Conservation (phyloP, 345 rosid species). For the Populus alba region DNA sequence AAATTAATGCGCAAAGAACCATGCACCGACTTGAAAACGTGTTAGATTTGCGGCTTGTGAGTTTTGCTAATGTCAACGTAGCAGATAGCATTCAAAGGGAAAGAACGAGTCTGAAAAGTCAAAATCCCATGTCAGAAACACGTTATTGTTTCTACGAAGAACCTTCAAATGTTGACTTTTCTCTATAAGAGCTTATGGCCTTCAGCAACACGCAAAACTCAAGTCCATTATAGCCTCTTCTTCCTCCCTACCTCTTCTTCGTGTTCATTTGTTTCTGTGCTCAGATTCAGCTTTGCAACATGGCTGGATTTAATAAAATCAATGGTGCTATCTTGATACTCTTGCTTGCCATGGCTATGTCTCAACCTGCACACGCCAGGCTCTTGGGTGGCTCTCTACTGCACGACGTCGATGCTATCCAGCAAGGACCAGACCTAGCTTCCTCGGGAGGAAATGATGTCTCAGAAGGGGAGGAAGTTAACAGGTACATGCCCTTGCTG, state of each 20-base stretch:
- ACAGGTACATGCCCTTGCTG: constrained; percentile 13
- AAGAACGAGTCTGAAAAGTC: constrained; percentile 1
- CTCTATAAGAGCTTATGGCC: not conserved
- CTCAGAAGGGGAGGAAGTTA: not conserved
- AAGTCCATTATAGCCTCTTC: not conserved
- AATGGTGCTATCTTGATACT: not conserved
- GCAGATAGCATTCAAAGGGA: not conserved
- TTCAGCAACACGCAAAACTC: not conserved
- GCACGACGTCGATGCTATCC: not conserved
- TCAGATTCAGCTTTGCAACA: not conserved
- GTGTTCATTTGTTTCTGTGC: too few species aligned
- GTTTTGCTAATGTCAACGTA: not conserved
- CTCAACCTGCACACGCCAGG: constrained; percentile 18
- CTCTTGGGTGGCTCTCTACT: not conserved
- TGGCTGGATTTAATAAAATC: not conserved
- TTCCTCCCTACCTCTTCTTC: not conserved
- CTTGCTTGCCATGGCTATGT: not conserved
- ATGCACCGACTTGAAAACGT: constrained; percentile 20
- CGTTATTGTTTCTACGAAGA: constrained; percentile 16
- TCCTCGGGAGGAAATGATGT: not conserved
- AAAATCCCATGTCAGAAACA: not conserved
- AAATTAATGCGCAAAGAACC: not conserved
- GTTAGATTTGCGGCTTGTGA: constrained; percentile 2
- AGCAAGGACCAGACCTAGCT: not conserved
- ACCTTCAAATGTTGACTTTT: constrained; percentile 10